Percentiles rank a stretch among this genome's conserved stretches.
Evolutionary conservation across 179 eudicot genomes (phyloP).

Genomic region (Silene coronaria): DNA sequence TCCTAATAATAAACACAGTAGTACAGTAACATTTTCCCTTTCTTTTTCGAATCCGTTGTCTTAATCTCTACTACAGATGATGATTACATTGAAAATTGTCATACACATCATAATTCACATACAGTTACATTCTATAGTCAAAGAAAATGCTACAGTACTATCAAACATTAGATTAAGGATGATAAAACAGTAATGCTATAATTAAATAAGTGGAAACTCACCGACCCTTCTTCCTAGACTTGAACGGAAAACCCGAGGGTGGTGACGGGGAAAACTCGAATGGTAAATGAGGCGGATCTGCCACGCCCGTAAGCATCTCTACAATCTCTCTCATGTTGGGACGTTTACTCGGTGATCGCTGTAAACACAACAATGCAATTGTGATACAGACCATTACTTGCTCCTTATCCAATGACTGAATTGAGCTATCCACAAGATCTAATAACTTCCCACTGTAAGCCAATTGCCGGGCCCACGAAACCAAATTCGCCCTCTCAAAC

Average conservation of each 20-base stretch:
- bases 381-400: conserved; percentile 71
- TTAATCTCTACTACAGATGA: conserved; percentile 24
- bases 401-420: conserved; percentile 49
- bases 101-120: conserved; percentile 18
- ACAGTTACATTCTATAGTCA: conserved; percentile 19
- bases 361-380: conserved; percentile 71
- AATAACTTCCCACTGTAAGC: conserved; percentile 67
- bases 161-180: conserved; percentile 16
- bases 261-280: conserved; percentile 94
- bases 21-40: not conserved
- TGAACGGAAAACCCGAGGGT: conserved; percentile 74
- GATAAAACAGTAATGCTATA: conserved; percentile 1
- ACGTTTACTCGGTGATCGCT: conserved; percentile 57
- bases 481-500: conserved; percentile 80
- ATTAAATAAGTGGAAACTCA: conserved; percentile 32
- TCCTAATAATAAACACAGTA: conserved; percentile 1
- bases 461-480: conserved; percentile 84
- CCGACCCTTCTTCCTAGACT: conserved; percentile 63
- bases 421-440: conserved; percentile 66
- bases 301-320: conserved; percentile 64
- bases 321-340: conserved; percentile 77
- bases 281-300: conserved; percentile 74
- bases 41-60: conserved; percentile 16
- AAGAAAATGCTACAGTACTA: conserved; percentile 6
- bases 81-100: conserved; percentile 24